Conservation (phyloP, 139 green algal species). For the Auxenochlorella protothecoides region DNA sequence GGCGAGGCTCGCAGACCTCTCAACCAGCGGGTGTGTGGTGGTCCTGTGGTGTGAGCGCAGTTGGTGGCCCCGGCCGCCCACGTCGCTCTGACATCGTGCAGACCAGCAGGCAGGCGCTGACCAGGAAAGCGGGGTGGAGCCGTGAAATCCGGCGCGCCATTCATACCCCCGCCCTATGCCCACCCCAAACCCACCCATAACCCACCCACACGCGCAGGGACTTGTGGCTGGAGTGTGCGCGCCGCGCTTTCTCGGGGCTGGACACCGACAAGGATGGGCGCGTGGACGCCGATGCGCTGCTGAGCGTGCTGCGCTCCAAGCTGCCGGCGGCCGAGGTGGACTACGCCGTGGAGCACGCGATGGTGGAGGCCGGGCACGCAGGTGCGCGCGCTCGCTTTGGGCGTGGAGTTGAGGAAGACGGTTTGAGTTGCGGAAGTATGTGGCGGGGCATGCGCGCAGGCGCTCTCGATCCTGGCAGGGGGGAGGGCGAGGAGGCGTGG, state of each 20-base stretch:
- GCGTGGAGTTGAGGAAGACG: not conserved
- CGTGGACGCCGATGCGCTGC: slow-evolving; percentile 37
- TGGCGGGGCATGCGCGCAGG: too few species aligned
- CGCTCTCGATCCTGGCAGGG: too few species aligned
- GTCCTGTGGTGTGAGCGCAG: too few species aligned
- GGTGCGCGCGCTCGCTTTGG: slow-evolving; percentile 4
- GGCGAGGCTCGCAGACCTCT: too few species aligned
- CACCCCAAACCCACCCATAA: slow-evolving; percentile 8
- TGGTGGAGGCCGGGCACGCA: slow-evolving; percentile 49
- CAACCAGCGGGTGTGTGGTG: too few species aligned
- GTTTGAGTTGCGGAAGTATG: too few species aligned
- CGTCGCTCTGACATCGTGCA: too few species aligned
- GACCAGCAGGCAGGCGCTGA: too few species aligned
- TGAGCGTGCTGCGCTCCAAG: slow-evolving; percentile 47
- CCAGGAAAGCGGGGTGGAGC: too few species aligned
- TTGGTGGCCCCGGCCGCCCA: too few species aligned
- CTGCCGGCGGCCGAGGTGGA: slow-evolving; percentile 70
- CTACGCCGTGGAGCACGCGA: slow-evolving; percentile 62
- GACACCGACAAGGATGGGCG: slow-evolving; percentile 39
- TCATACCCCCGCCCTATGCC: not conserved
- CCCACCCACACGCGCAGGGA: slow-evolving; percentile 28
- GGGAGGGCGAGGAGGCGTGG: too few species aligned
- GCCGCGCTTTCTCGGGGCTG: slow-evolving; percentile 53
- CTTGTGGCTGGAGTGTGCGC: slow-evolving; percentile 58
- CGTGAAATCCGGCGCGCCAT: not conserved